Base-by-base conservation (phyloP, 2,329 filamentous ascomycete genomes). In the Tolypocladium guangdongense region DNA sequence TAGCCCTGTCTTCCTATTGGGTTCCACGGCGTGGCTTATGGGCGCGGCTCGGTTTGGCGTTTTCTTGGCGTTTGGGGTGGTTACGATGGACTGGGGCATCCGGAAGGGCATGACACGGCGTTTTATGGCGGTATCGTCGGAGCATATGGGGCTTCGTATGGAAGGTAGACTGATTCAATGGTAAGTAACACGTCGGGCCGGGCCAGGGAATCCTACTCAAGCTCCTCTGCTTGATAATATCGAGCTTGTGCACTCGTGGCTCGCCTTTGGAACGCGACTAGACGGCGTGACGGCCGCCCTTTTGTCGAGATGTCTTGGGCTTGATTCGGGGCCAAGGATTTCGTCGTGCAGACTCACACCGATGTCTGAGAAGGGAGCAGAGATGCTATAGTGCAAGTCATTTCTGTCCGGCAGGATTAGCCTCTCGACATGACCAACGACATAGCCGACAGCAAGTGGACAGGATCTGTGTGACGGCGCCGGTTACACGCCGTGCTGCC, bases 81-180 rank as follows among this genome's bases (percentile, higher is more conserved):
- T 32, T 14, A 39, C 16, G 37, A 33, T n/a, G 18, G 36, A 30
- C 35, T 22, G 39, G 48, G 39, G 38, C 33, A 27, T 38, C 35
- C 27, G 24, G 16, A 41, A 20, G 51, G 45, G 47, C 51, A 53
- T 52, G 33, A 36, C 33, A 41, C 24, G 52, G 52, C 55, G 56
- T 55, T 55, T 48, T 22, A 35, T 43, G 49, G 43, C 37, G 10
- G n/a, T 12, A 27, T 20, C 22, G 35, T 22, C 20, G 11, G 22
- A 16, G 33, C 12, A 16, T 11, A 14, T 38, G 16, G 22, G 32
- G 2, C 18, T 27, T 18, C 3, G 18, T 45, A 33, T 7, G n/a
- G 3, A 20, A 45, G 41, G 41, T 45, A 45, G 43, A 46, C 16
- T 46, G 43, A 47, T 33, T 33, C 41, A 45, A 45, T 27, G 41